These are phyloP conservation scores for Medicago truncatula DNA, from an alignment of 306 rosid genomes.

Conservation along the genomic window DNA sequence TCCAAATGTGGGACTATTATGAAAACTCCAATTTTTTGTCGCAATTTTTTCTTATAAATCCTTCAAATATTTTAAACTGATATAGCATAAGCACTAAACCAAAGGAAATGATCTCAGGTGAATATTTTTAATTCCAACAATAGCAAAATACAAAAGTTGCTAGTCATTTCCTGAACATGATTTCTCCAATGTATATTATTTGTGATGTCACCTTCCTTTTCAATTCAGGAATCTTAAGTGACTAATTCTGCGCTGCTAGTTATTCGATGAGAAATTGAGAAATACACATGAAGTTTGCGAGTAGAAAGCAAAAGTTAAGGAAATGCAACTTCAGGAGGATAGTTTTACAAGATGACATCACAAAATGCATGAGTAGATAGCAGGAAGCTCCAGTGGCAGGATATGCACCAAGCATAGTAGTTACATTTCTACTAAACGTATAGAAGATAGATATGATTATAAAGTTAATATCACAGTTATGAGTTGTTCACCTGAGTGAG, in stretches of 20 bases:
- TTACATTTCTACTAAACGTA: conserved; percentile 18
- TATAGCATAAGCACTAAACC: no score
- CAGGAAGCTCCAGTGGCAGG: conserved; percentile 11
- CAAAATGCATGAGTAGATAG: neutral
- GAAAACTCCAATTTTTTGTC: no score
- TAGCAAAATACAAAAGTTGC: no score
- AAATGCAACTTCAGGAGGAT: neutral
- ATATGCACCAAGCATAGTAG: neutral
- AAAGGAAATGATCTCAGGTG: no score
- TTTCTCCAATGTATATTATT: no score
- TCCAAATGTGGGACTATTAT: no score
- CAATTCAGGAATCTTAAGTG: neutral
- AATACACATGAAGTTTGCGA: neutral
- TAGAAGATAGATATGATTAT: conserved; percentile 10
- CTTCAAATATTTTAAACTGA: no score
- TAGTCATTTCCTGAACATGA: no score
- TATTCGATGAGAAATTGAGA: neutral
- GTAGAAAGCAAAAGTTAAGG: conserved; percentile 23
- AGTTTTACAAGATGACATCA: conserved; percentile 8
- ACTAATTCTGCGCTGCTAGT: neutral
- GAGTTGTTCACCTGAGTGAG: conserved; percentile 3
- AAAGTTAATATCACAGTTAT: no score
- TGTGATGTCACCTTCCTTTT: no score
- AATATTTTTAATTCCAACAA: no score
- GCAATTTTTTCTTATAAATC: no score